These are phyloP conservation scores for Xylaria sp. DNA, from an alignment of 2,329 filamentous ascomycete species.

Conservation along the genomic window DNA sequence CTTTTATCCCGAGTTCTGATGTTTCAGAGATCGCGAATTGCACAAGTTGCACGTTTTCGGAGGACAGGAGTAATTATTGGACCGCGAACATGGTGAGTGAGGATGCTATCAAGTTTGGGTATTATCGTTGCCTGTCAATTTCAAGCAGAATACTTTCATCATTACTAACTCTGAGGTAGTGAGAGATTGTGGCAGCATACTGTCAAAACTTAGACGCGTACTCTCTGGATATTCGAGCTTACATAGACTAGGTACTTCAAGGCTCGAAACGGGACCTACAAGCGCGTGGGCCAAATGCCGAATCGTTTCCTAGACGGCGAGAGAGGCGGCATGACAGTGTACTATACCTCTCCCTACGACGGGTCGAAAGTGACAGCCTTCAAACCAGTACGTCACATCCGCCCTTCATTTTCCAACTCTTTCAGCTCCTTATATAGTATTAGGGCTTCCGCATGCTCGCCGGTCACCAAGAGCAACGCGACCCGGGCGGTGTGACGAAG, in stretches of 20 bases:
- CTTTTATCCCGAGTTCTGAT: conserved; percentile 28
- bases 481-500: conserved; percentile 37
- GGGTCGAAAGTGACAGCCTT: conserved; percentile 49
- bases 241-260: conserved; percentile 39
- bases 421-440: conserved; percentile 52
- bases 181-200: background rate
- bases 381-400: conserved; percentile 57
- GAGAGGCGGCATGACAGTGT: conserved; percentile 41
- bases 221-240: background rate
- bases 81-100: conserved; percentile 43
- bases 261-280: conserved; percentile 22
- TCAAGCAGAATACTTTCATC: too few species aligned
- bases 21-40: conserved; percentile 36
- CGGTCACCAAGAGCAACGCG: conserved; percentile 48
- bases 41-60: conserved; percentile 50
- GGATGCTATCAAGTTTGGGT: background rate
- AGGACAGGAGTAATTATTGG: conserved; percentile 49
- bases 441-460: conserved; percentile 55
- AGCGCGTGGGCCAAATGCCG: conserved; percentile 35
- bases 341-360: conserved; percentile 49
- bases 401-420: background rate
- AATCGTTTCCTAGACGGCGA: conserved; percentile 37
- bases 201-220: background rate
- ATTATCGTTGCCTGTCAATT: too few species aligned
- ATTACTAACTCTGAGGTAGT: conserved; percentile 4